Evolutionary conservation across 2,329 filamentous ascomycete species (phyloP).

Genomic region (Hymenoscyphus fructigenus): DNA sequence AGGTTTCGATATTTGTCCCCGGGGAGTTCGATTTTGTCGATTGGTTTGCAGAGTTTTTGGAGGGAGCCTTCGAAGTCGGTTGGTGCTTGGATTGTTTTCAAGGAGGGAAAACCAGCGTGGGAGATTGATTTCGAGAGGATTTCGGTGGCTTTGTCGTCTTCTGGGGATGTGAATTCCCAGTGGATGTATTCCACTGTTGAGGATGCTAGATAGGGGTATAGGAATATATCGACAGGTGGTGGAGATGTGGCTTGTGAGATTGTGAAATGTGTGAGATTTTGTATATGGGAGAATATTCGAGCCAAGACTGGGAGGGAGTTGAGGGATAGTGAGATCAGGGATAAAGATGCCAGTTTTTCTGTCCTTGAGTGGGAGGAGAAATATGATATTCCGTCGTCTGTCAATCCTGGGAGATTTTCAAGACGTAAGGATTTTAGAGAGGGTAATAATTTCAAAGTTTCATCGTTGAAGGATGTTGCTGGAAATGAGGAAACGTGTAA

Average conservation of each 20-base stretch:
- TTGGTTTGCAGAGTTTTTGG: constrained; percentile 61
- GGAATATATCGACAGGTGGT: constrained; percentile 55
- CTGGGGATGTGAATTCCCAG: constrained; percentile 55
- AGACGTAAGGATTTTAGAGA: constrained; percentile 55
- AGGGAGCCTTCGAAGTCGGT: constrained; percentile 69
- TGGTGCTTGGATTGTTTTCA: constrained; percentile 61
- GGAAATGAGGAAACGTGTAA: constrained; percentile 60
- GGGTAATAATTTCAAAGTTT: constrained; percentile 54
- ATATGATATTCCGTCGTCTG: constrained; percentile 53
- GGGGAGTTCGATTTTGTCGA: constrained; percentile 30
- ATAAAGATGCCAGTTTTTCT: constrained; percentile 48
- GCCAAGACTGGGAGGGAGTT: constrained; percentile 56
- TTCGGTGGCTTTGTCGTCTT: constrained; percentile 52
- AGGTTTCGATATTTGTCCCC: constrained; percentile 31
- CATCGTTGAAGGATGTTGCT: constrained; percentile 55
- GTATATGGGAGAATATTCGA: constrained; percentile 57
- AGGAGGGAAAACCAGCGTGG: constrained; percentile 59
- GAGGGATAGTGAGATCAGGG: constrained; percentile 56
- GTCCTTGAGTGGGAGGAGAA: constrained; percentile 53
- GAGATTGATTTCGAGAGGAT: constrained; percentile 64
- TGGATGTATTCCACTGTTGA: constrained; percentile 53
- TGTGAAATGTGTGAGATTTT: constrained; percentile 48
- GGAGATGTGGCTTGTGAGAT: constrained; percentile 57
- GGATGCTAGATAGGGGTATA: constrained; percentile 64
- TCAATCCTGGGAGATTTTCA: constrained; percentile 55